phyloP scores from a whole-genome alignment of 768 basidiomycete genomes.

The Aureoboletus auriporus region DNA sequence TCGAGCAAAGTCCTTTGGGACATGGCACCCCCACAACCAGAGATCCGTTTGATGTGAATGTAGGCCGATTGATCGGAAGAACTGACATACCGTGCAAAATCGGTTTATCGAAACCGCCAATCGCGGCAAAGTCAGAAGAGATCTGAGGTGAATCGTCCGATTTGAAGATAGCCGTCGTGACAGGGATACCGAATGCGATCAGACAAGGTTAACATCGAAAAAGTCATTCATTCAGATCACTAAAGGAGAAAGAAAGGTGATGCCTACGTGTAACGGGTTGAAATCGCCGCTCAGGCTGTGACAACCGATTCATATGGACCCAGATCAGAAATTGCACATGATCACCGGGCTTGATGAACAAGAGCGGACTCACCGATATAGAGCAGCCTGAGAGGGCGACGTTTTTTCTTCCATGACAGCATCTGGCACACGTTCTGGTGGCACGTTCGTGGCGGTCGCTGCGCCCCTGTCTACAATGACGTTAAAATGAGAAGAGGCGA shows the following conservation, averaged over 20 bases:
- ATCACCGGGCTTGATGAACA: neutral
- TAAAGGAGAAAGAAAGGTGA: neutral
- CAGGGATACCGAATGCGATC: neutral
- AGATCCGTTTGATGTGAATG: neutral
- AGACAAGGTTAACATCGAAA: neutral
- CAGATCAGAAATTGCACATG: neutral
- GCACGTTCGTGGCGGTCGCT: constrained; percentile 75
- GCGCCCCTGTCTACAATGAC: constrained; percentile 72
- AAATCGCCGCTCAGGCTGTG: constrained; percentile 81
- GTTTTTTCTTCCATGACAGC: constrained; percentile 89
- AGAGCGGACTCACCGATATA: constrained; percentile 69
- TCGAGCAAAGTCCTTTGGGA: constrained; percentile 68
- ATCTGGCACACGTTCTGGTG: constrained; percentile 83
- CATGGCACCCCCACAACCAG: neutral
- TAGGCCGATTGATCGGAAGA: neutral
- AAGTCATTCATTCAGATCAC: constrained; percentile 2
- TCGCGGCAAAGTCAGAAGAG: constrained; percentile 87
- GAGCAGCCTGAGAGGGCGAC: constrained; percentile 71
- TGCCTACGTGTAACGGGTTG: constrained; percentile 82
- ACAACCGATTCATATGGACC: neutral
- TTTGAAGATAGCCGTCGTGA: neutral
- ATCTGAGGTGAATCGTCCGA: constrained; percentile 46
- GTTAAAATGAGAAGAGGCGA: neutral
- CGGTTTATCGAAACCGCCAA: constrained; percentile 92
- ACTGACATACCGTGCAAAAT: constrained; percentile 60